These are phyloP conservation scores for Pyrenophora graminea DNA, from an alignment of 2,329 filamentous ascomycete species.

Conservation along the genomic window DNA sequence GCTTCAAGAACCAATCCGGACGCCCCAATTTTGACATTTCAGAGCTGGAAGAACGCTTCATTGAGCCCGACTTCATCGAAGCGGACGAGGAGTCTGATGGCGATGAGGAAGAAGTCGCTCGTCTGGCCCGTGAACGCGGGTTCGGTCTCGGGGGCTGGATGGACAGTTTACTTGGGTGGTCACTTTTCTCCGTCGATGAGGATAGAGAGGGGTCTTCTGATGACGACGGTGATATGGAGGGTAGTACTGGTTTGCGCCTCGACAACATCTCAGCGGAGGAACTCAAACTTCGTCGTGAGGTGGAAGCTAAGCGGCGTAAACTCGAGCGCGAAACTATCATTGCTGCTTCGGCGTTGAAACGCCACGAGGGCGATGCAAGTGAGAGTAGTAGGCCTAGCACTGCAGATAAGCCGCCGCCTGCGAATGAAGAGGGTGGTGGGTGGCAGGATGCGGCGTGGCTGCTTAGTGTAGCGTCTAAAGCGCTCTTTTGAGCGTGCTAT, in stretches of 20 bases:
- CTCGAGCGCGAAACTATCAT: slow-evolving; percentile 44
- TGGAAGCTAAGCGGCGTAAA: slow-evolving; percentile 44
- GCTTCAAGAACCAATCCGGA: slow-evolving; percentile 25
- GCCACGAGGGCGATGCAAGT: slow-evolving; percentile 5
- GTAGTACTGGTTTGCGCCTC: slow-evolving; percentile 27
- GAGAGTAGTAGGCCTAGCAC: slow-evolving; percentile 19
- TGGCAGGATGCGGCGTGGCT: slow-evolving; percentile 65
- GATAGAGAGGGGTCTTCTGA: slow-evolving; percentile 44
- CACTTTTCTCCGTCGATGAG: slow-evolving; percentile 59
- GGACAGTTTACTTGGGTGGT: slow-evolving; percentile 62
- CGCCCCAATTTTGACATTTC: slow-evolving; percentile 40
- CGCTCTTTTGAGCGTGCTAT: slow-evolving; percentile 29
- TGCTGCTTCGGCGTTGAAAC: slow-evolving; percentile 32
- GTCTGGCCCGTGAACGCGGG: slow-evolving; percentile 56
- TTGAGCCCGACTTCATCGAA: slow-evolving; percentile 58
- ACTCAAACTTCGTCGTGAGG: slow-evolving; percentile 42
- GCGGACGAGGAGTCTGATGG: slow-evolving; percentile 47
- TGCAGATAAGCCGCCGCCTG: slow-evolving; percentile 15
- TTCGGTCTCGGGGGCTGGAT: slow-evolving; percentile 62
- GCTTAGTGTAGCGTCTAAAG: slow-evolving; percentile 57
- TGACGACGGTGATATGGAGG: slow-evolving; percentile 34
- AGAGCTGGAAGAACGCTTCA: slow-evolving; percentile 28
- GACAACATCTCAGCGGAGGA: slow-evolving; percentile 46
- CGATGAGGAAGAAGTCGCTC: slow-evolving; percentile 59
- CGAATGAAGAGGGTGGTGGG: slow-evolving; percentile 48